Conservation (phyloP, 805 yeast genomes). For the Cyberlindnera americana region DNA sequence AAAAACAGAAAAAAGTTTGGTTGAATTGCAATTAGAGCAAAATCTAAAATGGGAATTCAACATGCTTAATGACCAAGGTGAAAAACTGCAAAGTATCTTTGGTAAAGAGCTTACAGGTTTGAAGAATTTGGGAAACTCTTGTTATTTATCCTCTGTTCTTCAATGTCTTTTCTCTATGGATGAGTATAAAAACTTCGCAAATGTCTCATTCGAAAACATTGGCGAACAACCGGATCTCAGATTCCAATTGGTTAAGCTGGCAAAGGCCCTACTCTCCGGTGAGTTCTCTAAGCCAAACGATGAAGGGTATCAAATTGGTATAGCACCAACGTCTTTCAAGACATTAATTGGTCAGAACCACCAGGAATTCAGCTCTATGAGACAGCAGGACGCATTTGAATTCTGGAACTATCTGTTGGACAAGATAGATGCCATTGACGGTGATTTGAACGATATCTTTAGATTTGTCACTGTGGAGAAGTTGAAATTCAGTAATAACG, state of each 20-base stretch:
- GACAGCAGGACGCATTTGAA: constrained; percentile 95
- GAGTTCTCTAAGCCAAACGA: constrained; percentile 60
- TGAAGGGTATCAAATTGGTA: constrained; percentile 61
- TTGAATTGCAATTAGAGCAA: constrained; percentile 90
- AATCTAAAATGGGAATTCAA: constrained; percentile 91
- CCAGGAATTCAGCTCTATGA: constrained; percentile 77
- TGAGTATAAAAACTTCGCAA: constrained; percentile 26
- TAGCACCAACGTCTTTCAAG: constrained; percentile 75
- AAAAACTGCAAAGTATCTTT: constrained; percentile 55
- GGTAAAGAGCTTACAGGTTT: constrained; percentile 83
- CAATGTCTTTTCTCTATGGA: constrained; percentile 58
- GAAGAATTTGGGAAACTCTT: constrained; percentile 88
- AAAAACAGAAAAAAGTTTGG: constrained; percentile 83
- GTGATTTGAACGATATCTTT: constrained; percentile 43
- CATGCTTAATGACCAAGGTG: constrained; percentile 70
- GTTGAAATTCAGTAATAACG: constrained; percentile 41
- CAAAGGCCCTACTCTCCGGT: constrained; percentile 76
- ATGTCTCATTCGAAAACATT: constrained; percentile 38
- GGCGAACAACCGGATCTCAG: constrained; percentile 46
- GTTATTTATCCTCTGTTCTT: constrained; percentile 79
- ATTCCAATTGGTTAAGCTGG: constrained; percentile 75
- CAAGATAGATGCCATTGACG: constrained; percentile 48
- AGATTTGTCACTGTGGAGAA: constrained; percentile 65
- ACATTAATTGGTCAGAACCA: constrained; percentile 72
- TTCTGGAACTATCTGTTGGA: constrained; percentile 69